These are phyloP conservation scores for Platismatia glauca DNA, from an alignment of 495 filamentous ascomycete species.

Conservation along the genomic window DNA sequence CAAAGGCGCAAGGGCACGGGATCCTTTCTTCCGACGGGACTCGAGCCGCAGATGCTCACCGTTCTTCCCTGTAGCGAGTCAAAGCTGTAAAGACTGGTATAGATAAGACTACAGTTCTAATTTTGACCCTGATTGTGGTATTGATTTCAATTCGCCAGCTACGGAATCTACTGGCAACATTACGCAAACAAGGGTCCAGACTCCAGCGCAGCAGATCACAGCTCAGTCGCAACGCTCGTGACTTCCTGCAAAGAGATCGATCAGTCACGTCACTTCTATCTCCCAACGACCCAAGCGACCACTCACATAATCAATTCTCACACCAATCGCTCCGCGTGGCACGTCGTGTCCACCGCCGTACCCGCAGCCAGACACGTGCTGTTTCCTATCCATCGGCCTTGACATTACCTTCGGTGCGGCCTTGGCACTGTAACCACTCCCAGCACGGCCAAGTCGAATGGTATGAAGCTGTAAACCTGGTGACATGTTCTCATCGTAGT, in stretches of 20 bases:
- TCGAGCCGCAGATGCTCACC: no score
- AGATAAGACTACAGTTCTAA: no score
- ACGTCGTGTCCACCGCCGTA: neutral
- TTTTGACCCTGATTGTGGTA: no score
- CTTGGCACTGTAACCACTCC: neutral
- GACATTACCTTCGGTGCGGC: neutral
- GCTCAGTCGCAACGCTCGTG: neutral
- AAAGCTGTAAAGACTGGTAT: no score
- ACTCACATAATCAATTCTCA: constrained; percentile 1
- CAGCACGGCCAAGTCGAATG: neutral
- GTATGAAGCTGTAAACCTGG: no score
- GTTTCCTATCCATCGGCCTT: neutral
- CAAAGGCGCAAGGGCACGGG: no score
- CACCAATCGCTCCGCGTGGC: neutral
- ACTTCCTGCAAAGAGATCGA: neutral
- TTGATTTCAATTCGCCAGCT: neutral
- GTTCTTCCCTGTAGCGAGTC: no score
- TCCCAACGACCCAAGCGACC: neutral
- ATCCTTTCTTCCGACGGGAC: no score
- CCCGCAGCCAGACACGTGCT: neutral
- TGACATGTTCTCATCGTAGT: neutral
- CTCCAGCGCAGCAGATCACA: neutral
- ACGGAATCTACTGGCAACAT: neutral
- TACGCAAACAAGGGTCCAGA: neutral
- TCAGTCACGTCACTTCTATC: neutral